These are phyloP conservation scores for Symbiotaphrina buchneri DNA, from an alignment of 495 filamentous ascomycete species.

Conservation along the genomic window DNA sequence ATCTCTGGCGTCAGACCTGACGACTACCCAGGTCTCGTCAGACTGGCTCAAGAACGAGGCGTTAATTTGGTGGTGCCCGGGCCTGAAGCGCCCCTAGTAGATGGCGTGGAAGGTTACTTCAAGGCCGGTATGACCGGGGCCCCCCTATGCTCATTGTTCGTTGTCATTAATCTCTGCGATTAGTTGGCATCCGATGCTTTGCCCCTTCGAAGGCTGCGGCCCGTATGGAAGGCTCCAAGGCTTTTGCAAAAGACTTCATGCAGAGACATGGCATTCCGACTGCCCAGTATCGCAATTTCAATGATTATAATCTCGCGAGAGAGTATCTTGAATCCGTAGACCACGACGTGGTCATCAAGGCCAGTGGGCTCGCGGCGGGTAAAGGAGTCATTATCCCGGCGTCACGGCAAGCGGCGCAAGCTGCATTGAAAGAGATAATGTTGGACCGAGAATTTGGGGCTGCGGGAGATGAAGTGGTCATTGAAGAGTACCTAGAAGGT, in stretches of 20 bases:
- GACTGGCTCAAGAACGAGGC: slow-evolving; percentile 43
- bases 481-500: slow-evolving; percentile 83
- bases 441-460: slow-evolving; percentile 63
- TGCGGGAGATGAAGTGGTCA: slow-evolving; percentile 82
- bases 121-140: slow-evolving; percentile 34
- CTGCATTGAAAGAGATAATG: slow-evolving; percentile 78
- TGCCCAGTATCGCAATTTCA: slow-evolving; percentile 74
- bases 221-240: slow-evolving; percentile 85
- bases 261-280: slow-evolving; percentile 75
- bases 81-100: slow-evolving; percentile 85
- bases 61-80: slow-evolving; percentile 80
- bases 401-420: slow-evolving; percentile 58
- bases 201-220: slow-evolving; percentile 75
- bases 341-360: slow-evolving; percentile 77
- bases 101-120: slow-evolving; percentile 72
- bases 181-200: slow-evolving; percentile 60
- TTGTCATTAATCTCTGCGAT: background rate
- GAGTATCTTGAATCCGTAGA: slow-evolving; percentile 51
- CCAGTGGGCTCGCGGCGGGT: slow-evolving; percentile 64
- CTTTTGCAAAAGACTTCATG: slow-evolving; percentile 98
- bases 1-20: slow-evolving; percentile 38
- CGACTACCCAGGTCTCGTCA: slow-evolving; percentile 57
- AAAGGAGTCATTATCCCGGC: slow-evolving; percentile 82
- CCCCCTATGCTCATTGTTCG: slow-evolving; percentile 44
- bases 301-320: slow-evolving; percentile 51